Evolutionary conservation across 1,284 basidiomycete genomes (phyloP), one percentile per base, ranked within the genome.

Genomic region (Amylostereum chailletii): DNA sequence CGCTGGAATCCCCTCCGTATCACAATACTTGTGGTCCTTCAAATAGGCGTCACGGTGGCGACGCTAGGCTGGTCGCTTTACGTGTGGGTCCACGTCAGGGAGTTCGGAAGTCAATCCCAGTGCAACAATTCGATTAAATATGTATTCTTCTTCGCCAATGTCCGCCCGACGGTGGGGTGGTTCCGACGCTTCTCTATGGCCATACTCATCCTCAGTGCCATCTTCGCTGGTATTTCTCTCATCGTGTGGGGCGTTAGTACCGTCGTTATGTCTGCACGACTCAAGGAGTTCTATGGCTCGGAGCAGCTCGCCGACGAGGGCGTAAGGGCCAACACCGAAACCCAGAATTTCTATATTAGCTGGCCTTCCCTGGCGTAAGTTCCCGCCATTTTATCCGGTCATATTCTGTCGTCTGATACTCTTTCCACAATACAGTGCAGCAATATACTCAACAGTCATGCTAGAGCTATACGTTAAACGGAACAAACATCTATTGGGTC

Each of bases 101-200:
- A 7, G 3, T 54, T 34, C 30, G 54, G 54, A 5, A 2, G 10
- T 1, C 9, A 47, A 2, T 6, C 26, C n/a, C 1, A 27, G 2
- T 51, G 47, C 42, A 55, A 55, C 37, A 29, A 51, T 40, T 0
- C 45, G 5, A 31, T 54, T 37, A 55, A 46, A 5, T 54, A 55
- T 10, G 47, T 55, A 2, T 11, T 55, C 3, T 34, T 55, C 27
- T 55, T 55, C 32, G 3, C 32, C 40, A 37, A 1, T 30, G 19
- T 54, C 27, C 29, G n/a, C 33, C 49, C 53, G 8, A 55, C 54
- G 11, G 44, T 19, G 9, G 31, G 41, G n/a, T 55, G 54, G 54
- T 34, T 55, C 9, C 47, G 36, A 7, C 36, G 1, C 7, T 0
- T 54, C 5, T 55, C 46, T 53, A 55, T 54, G 9, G n/a, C 38